phyloP scores from a whole-genome alignment of 352 stramenopile species.

The Aphanomyces invadans region DNA sequence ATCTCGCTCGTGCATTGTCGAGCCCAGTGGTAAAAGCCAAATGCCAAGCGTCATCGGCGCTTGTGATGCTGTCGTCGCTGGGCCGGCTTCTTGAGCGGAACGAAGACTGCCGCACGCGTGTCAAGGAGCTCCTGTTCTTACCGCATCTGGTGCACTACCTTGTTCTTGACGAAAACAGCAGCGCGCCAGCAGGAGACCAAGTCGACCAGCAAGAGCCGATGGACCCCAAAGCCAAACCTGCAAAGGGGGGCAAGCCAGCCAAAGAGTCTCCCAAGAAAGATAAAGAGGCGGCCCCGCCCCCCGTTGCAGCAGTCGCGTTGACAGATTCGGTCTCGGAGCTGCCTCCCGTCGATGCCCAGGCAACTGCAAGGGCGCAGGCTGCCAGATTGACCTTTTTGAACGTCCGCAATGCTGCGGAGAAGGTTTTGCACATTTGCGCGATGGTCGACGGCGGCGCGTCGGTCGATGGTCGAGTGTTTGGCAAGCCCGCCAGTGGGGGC shows the following conservation, averaged over 20 bases:
- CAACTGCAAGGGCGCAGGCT: not conserved
- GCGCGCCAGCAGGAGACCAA: not conserved
- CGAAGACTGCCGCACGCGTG: not conserved
- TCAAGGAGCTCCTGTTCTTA: not conserved
- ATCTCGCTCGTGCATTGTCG: not conserved
- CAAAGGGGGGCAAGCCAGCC: not conserved
- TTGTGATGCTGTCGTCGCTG: conserved; percentile 6
- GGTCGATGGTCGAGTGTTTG: conserved; percentile 14
- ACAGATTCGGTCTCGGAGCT: not conserved
- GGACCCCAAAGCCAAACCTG: not conserved
- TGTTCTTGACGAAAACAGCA: conserved; percentile 8
- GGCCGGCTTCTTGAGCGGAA: conserved; percentile 13
- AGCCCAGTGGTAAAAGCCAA: not conserved
- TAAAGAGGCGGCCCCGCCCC: not conserved
- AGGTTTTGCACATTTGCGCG: conserved; percentile 8
- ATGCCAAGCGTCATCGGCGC: not conserved
- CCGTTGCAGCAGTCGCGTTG: not conserved
- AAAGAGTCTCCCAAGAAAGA: conserved; percentile 7
- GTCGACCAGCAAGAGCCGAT: not conserved
- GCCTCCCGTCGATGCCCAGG: not conserved
- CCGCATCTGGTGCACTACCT: conserved; percentile 15
- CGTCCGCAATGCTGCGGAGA: conserved; percentile 16
- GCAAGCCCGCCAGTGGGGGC: not conserved
- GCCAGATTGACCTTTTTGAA: not conserved
- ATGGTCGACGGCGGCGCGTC: not conserved